Conservation (phyloP, 306 rosid genomes). For the Oxytropis ochrocephala region DNA sequence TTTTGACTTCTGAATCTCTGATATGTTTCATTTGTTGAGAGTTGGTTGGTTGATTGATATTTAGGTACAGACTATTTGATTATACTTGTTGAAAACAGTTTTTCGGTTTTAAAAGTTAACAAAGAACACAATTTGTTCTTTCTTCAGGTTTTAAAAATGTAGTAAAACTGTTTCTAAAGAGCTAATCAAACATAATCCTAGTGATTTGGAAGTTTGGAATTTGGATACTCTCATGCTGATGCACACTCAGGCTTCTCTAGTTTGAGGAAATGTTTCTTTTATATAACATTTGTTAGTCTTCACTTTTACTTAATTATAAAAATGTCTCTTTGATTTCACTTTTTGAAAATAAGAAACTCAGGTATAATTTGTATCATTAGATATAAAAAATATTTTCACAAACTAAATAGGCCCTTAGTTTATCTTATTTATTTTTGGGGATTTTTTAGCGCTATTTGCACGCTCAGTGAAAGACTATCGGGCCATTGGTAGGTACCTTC, state of each 20-base stretch:
- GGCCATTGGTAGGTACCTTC: background rate
- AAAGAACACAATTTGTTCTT: no score
- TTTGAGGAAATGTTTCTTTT: background rate
- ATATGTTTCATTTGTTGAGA: background rate
- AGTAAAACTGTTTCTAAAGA: no score
- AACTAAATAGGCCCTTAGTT: background rate
- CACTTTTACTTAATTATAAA: background rate
- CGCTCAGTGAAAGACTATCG: background rate
- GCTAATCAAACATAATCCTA: no score
- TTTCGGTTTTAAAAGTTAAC: no score
- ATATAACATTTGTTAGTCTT: background rate
- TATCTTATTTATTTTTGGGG: background rate
- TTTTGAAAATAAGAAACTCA: background rate
- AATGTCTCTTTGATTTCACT: background rate
- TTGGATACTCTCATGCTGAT: background rate
- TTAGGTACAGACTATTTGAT: background rate
- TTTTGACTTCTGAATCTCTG: background rate
- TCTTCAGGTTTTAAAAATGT: no score
- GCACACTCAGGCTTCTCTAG: background rate
- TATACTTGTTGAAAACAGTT: no score
- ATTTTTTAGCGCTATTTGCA: background rate
- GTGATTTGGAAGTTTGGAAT: background rate
- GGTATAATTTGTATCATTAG: background rate
- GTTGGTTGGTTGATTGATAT: slow-evolving; percentile 16
- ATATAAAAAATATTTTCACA: background rate